phyloP scores from a whole-genome alignment of 2,329 filamentous ascomycete genomes.

The Colletotrichum lentis region DNA sequence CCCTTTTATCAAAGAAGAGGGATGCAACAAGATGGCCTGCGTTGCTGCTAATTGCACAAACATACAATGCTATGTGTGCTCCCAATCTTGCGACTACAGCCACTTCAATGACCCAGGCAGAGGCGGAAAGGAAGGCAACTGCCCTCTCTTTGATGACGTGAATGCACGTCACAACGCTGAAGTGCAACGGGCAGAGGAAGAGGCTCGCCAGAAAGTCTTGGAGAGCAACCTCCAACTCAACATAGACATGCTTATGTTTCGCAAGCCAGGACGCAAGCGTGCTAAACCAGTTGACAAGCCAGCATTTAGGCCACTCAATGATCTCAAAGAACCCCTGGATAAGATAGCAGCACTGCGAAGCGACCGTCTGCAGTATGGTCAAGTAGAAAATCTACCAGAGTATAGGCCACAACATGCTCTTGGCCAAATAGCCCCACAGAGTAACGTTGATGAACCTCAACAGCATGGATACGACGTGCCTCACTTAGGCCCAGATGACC shows the following conservation, averaged over 20 bases:
- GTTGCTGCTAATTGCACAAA: conserved; percentile 60
- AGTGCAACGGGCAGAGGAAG: conserved; percentile 67
- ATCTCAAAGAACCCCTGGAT: no score
- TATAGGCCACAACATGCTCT: not conserved
- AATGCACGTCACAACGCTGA: conserved; percentile 70
- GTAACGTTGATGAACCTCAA: not conserved
- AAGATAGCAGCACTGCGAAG: no score
- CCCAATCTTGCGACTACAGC: conserved; percentile 68
- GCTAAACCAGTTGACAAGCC: no score
- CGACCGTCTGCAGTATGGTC: no score
- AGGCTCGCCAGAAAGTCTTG: conserved; percentile 62
- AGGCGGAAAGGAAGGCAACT: conserved; percentile 63
- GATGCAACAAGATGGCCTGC: conserved; percentile 88
- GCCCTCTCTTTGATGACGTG: conserved; percentile 72
- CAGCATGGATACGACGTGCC: not conserved
- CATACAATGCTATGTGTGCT: conserved; percentile 76
- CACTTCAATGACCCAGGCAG: conserved; percentile 70
- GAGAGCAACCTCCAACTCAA: conserved; percentile 68
- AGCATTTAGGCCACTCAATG: no score
- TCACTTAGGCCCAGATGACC: not conserved
- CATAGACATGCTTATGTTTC: conserved; percentile 65
- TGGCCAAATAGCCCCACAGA: not conserved
- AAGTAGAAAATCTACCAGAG: not conserved
- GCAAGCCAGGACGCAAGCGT: conserved; percentile 62
- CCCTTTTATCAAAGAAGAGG: conserved; percentile 79